phyloP scores from a whole-genome alignment of 768 basidiomycete species.

The Naganishia vaughanmartiniae region DNA sequence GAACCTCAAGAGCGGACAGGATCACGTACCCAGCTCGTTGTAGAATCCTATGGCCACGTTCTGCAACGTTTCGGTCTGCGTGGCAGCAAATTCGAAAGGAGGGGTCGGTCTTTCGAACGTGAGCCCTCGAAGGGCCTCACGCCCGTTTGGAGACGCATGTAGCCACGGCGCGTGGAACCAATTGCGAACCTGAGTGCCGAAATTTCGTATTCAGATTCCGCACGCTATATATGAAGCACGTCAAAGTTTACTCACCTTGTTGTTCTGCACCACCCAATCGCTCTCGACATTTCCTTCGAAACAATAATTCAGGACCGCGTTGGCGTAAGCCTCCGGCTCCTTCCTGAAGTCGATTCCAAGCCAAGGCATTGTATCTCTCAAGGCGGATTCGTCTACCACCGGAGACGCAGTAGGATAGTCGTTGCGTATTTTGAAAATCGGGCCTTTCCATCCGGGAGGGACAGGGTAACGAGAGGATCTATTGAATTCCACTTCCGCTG shows the following conservation, averaged over 20 bases:
- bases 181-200: neutral
- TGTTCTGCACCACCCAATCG: neutral
- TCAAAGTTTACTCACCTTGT: neutral
- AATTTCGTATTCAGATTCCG: neutral
- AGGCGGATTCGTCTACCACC: no score
- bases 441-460: no score
- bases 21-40: neutral
- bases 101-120: constrained; percentile 12
- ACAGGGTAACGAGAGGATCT: no score
- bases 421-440: neutral
- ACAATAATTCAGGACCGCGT: neutral
- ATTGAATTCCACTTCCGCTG: neutral
- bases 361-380: neutral
- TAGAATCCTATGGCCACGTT: neutral
- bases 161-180: neutral
- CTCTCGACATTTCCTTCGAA: neutral
- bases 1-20: no score
- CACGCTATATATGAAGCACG: neutral
- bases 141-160: neutral
- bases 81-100: neutral
- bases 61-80: neutral
- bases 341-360: neutral
- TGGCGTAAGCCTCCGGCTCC: neutral
- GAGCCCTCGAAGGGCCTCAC: constrained; percentile 13
- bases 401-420: neutral